Evolutionary conservation across 306 rosid species (phyloP).

Genomic region (Argentina anserina): DNA sequence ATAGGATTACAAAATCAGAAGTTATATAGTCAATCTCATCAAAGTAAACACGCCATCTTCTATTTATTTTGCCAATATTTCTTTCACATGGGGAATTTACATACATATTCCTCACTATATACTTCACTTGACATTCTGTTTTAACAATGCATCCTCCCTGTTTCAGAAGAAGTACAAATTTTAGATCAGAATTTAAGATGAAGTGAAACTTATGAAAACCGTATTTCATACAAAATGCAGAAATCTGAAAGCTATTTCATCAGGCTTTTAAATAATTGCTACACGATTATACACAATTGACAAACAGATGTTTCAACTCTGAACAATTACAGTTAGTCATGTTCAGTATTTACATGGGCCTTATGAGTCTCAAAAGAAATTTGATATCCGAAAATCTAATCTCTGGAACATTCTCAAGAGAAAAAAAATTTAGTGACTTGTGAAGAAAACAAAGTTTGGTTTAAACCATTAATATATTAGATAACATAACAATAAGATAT

Average conservation of each 20-base stretch:
- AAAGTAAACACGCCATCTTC: conserved; percentile 37
- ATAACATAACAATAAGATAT: background rate
- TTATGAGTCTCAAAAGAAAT: background rate
- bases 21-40: conserved; percentile 32
- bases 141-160: conserved; percentile 31
- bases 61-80: background rate
- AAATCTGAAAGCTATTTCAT: background rate
- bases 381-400: background rate
- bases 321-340: background rate
- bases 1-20: conserved; percentile 29
- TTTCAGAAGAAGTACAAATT: background rate
- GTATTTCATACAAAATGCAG: background rate
- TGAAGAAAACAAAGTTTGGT: background rate
- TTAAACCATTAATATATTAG: background rate
- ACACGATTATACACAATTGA: background rate
- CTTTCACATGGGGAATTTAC: conserved; percentile 3
- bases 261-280: background rate
- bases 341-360: background rate
- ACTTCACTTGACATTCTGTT: conserved; percentile 26
- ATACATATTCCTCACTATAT: conserved; percentile 17
- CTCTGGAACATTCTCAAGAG: background rate
- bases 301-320: background rate
- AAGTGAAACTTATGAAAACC: background rate
- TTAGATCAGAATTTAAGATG: background rate
- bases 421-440: background rate